phyloP scores from a whole-genome alignment of 2,329 filamentous ascomycete species.

The Zalaria obscura region DNA sequence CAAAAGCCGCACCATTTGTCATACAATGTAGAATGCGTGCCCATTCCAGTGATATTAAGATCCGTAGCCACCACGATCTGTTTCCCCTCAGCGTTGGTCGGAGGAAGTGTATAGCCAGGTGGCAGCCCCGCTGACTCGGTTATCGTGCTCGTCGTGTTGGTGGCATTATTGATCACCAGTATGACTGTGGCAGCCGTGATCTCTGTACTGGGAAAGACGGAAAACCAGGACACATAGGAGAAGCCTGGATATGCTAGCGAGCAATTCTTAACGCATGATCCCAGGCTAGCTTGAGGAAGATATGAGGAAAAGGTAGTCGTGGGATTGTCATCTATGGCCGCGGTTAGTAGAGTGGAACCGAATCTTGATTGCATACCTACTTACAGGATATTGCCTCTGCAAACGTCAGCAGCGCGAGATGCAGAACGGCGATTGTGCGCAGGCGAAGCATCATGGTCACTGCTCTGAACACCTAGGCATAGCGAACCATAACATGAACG shows the following conservation, averaged over 20 bases:
- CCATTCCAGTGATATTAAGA: too few species aligned
- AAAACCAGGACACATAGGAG: neutral
- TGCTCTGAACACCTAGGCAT: too few species aligned
- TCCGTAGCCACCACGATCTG: neutral
- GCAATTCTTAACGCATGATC: neutral
- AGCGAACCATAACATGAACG: too few species aligned
- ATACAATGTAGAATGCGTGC: too few species aligned
- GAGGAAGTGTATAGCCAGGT: neutral
- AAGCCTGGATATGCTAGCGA: neutral
- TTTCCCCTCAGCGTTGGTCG: neutral
- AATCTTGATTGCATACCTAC: too few species aligned
- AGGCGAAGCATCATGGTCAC: too few species aligned
- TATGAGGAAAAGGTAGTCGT: neutral
- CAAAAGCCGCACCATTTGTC: too few species aligned
- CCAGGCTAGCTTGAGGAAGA: neutral
- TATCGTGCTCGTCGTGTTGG: neutral
- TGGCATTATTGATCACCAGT: neutral
- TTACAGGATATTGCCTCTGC: too few species aligned
- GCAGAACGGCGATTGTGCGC: too few species aligned
- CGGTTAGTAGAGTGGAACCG: too few species aligned
- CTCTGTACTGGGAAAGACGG: neutral
- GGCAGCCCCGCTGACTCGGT: neutral
- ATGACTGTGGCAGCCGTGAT: constrained; percentile 1
- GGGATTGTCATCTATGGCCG: neutral
- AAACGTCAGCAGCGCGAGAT: too few species aligned